A percentile compares a stretch with the other conserved stretches of the same genome.
Conservation (phyloP, 129 eudicot genomes). For the Glebionis coronaria region DNA sequence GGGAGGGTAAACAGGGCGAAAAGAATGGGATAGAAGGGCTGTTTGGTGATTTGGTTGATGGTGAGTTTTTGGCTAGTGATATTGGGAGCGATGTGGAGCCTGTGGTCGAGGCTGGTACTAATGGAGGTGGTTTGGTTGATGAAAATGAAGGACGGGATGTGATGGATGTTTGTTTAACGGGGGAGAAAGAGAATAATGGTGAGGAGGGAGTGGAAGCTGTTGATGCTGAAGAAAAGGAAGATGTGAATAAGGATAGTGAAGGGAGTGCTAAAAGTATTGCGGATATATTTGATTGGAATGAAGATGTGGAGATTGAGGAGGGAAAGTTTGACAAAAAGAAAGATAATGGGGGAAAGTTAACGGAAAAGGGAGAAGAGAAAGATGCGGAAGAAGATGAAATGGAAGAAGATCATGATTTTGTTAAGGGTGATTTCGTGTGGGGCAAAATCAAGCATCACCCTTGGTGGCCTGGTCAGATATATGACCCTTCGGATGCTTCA, state of each 20-base stretch:
- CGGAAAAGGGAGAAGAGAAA: background rate
- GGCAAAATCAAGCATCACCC: constrained; percentile 73
- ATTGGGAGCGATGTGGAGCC: background rate
- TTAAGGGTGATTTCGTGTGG: constrained; percentile 88
- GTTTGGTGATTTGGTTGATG: constrained; percentile 18
- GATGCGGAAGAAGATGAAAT: constrained; percentile 22
- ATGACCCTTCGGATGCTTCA: constrained; percentile 58
- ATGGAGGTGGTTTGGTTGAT: background rate
- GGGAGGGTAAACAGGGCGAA: background rate
- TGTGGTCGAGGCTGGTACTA: background rate
- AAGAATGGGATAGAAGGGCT: constrained; percentile 8
- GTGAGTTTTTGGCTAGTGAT: constrained; percentile 1
- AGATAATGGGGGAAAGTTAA: background rate
- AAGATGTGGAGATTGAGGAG: background rate
- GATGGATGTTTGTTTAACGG: constrained; percentile 1
- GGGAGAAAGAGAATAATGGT: background rate
- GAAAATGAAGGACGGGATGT: constrained; percentile 1
- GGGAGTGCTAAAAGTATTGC: background rate
- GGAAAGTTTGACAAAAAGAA: constrained; percentile 11
- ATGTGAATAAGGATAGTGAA: background rate
- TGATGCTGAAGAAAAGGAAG: background rate
- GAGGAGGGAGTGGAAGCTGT: background rate
- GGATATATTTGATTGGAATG: background rate
- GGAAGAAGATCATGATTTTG: constrained; percentile 30
- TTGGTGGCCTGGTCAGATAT: constrained; percentile 94